Evolutionary conservation across 2,329 filamentous ascomycete genomes (phyloP).

Genomic region (Cladophialophora exuberans): DNA sequence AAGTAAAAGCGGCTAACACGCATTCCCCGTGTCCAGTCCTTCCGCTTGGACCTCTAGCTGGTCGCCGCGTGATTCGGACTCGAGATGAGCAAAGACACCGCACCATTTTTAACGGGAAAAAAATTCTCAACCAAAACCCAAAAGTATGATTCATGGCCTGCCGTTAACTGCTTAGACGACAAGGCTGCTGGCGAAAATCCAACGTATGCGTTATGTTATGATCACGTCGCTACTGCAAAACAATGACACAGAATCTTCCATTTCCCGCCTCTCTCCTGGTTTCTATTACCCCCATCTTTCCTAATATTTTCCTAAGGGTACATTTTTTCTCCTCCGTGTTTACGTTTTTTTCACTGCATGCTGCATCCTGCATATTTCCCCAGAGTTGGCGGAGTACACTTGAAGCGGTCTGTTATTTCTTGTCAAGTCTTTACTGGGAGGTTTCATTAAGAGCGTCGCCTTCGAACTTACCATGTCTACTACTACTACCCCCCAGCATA

Average conservation of each 20-base stretch:
- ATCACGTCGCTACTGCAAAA: constrained; percentile 20
- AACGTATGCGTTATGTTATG: constrained; percentile 25
- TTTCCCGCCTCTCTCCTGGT: constrained; percentile 18
- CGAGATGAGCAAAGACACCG: no score
- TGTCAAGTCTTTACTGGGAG: constrained; percentile 5
- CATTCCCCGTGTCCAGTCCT: background rate
- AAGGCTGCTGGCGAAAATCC: constrained; percentile 17
- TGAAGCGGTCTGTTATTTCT: constrained; percentile 7
- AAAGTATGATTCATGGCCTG: constrained; percentile 26
- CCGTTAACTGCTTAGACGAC: constrained; percentile 32
- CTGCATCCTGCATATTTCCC: no score
- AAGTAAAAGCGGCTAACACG: no score
- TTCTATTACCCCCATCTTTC: constrained; percentile 35
- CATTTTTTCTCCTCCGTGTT: background rate
- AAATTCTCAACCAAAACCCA: constrained; percentile 12
- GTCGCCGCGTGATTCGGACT: background rate
- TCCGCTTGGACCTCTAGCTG: background rate
- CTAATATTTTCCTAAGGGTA: constrained; percentile 13
- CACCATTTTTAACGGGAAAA: no score
- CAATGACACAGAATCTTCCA: constrained; percentile 29
- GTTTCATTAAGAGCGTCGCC: constrained; percentile 5
- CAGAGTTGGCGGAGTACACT: constrained; percentile 19
- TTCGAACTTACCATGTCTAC: constrained; percentile 5
- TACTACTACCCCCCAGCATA: background rate
- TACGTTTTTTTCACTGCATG: constrained; percentile 16